Conservation (phyloP, 257 asterid genomes). For the Nemophila menziesii region DNA sequence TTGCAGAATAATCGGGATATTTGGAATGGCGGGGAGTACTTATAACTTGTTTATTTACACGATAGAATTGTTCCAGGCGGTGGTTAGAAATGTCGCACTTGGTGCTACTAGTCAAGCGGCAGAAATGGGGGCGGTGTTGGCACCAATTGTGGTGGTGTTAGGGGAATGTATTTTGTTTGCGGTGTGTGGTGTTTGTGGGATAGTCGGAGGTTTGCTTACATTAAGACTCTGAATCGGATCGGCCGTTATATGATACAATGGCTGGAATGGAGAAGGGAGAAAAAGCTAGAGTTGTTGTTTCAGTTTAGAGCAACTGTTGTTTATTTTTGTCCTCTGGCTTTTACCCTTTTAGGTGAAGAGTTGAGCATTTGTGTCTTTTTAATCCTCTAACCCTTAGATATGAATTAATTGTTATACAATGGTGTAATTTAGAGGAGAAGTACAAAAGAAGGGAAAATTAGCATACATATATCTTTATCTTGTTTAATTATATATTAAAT, state of each 20-base stretch:
- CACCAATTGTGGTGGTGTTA: constrained; percentile 62
- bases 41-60: constrained; percentile 70
- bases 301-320: too few relatives aligned
- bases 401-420: too few relatives aligned
- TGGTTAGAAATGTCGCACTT: constrained; percentile 66
- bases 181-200: constrained; percentile 56
- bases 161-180: constrained; percentile 54
- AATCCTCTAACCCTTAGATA: too few relatives aligned
- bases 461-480: too few relatives aligned
- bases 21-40: constrained; percentile 86
- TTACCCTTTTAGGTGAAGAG: too few relatives aligned
- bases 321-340: too few relatives aligned
- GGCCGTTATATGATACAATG: constrained; percentile 69
- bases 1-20: constrained; percentile 54
- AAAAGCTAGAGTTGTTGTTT: too few relatives aligned
- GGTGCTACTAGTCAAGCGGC: constrained; percentile 80
- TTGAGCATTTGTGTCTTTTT: too few relatives aligned
- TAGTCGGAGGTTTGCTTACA: constrained; percentile 53
- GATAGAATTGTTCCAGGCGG: constrained; percentile 69
- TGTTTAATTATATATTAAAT: too few relatives aligned
- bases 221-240: constrained; percentile 61
- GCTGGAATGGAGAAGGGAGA: constrained; percentile 61
- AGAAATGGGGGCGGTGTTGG: constrained; percentile 69
- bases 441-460: too few relatives aligned
- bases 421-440: too few relatives aligned